These are phyloP conservation scores for Ceratocystis cubensis DNA, from an alignment of 2,329 filamentous ascomycete genomes.

Conservation along the genomic window DNA sequence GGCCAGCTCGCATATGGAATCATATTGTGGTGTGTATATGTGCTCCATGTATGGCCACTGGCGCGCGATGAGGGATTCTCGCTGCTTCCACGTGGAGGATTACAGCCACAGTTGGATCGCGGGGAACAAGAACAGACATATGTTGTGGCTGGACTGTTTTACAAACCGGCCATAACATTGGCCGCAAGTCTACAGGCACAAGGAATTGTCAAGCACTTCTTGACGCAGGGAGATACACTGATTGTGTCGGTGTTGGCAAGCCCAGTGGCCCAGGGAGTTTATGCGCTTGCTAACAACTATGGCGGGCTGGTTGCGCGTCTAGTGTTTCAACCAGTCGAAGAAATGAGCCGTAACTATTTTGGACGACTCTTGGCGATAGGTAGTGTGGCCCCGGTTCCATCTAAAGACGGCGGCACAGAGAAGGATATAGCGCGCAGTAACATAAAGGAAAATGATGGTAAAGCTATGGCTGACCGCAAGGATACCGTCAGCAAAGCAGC, in stretches of 20 bases:
- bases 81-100: slow-evolving; percentile 37
- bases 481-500: slow-evolving; percentile 32
- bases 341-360: slow-evolving; percentile 82
- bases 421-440: not conserved
- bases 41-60: slow-evolving; percentile 44
- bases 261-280: slow-evolving; percentile 73
- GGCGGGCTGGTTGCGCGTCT: slow-evolving; percentile 79
- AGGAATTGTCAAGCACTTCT: slow-evolving; percentile 77
- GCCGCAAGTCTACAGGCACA: slow-evolving; percentile 77
- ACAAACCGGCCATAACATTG: slow-evolving; percentile 55
- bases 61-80: slow-evolving; percentile 53
- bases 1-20: slow-evolving; percentile 70
- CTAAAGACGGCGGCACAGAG: not conserved
- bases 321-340: slow-evolving; percentile 89
- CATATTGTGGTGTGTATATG: slow-evolving; percentile 58
- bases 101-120: not conserved
- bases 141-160: slow-evolving; percentile 51
- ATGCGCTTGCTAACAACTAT: slow-evolving; percentile 88
- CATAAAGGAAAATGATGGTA: not conserved
- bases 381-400: not conserved
- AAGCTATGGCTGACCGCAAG: slow-evolving; percentile 22
- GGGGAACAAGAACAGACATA: slow-evolving; percentile 13
- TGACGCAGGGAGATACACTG: slow-evolving; percentile 89
- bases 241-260: slow-evolving; percentile 68
- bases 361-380: slow-evolving; percentile 54